Evolutionary conservation across 768 basidiomycete genomes (phyloP).

Genomic region (Calvatia gigantea): DNA sequence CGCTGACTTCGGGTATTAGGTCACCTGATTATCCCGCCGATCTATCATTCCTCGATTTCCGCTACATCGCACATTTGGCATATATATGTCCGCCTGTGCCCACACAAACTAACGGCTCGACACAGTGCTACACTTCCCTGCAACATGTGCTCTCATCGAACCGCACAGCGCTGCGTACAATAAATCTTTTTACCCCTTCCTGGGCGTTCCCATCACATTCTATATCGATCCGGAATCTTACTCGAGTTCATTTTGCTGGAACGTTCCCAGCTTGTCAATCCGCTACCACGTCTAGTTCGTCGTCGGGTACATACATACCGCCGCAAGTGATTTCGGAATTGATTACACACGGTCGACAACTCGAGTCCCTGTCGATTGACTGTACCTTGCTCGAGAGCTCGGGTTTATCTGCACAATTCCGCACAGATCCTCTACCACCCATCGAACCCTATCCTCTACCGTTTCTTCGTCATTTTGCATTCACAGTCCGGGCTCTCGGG

Average conservation of each 20-base stretch:
- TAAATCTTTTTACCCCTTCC: constrained; percentile 49
- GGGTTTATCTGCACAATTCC: constrained; percentile 45
- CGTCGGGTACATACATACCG: constrained; percentile 16
- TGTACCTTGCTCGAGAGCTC: constrained; percentile 51
- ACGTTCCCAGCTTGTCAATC: constrained; percentile 37
- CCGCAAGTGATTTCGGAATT: constrained; percentile 56
- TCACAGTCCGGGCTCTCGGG: constrained; percentile 42
- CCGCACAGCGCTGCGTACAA: constrained; percentile 45
- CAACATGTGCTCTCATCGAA: constrained; percentile 51
- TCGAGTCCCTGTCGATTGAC: constrained; percentile 55
- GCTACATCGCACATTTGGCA: constrained; percentile 56
- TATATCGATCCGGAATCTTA: constrained; percentile 61
- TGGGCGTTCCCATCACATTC: constrained; percentile 56
- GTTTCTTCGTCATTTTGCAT: constrained; percentile 62
- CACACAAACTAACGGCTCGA: constrained; percentile 20
- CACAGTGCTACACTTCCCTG: constrained; percentile 35
- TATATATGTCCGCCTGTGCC: constrained; percentile 33
- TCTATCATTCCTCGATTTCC: constrained; percentile 45
- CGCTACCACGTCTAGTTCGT: constrained; percentile 23
- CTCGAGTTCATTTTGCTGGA: constrained; percentile 59
- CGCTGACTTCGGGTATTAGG: constrained; percentile 20
- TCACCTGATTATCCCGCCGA: constrained; percentile 42
- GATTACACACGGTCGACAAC: constrained; percentile 55
- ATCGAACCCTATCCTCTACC: constrained; percentile 27
- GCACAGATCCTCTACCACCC: constrained; percentile 8